These are phyloP conservation scores for Brettanomyces sp. DNA, from an alignment of 805 yeast species.

Conservation along the genomic window DNA sequence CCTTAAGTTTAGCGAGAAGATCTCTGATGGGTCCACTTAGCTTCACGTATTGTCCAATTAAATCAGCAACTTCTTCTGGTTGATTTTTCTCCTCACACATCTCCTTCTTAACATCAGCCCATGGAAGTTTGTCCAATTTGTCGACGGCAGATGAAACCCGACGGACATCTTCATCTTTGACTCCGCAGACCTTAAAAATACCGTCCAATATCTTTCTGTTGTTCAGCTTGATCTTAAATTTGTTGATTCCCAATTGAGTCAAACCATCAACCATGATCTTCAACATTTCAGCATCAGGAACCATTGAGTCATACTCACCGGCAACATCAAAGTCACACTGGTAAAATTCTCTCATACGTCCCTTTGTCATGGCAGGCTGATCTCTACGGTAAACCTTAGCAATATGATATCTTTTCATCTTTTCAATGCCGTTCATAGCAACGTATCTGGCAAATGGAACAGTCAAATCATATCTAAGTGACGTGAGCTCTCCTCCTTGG, in stretches of 20 bases:
- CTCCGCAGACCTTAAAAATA: constrained; percentile 91
- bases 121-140: constrained; percentile 88
- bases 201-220: constrained; percentile 96
- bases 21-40: constrained; percentile 68
- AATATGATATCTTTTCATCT: constrained; percentile 89
- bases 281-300: constrained; percentile 89
- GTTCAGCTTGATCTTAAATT: constrained; percentile 86
- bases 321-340: constrained; percentile 99
- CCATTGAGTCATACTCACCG: constrained; percentile 87
- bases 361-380: constrained; percentile 99
- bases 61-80: constrained; percentile 84
- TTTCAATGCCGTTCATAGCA: constrained; percentile 87
- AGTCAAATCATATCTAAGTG: constrained; percentile 91
- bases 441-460: constrained; percentile 97
- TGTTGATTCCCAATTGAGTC: constrained; percentile 71
- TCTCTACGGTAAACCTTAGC: constrained; percentile 99
- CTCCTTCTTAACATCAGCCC: constrained; percentile 90
- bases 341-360: constrained; percentile 98
- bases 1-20: constrained; percentile 43
- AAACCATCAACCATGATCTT: constrained; percentile 79
- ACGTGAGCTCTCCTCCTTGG: constrained; percentile 97
- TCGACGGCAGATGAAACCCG: constrained; percentile 92
- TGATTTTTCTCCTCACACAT: constrained; percentile 89
- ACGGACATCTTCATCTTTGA: constrained; percentile 86
- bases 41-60: constrained; percentile 85